phyloP scores from a whole-genome alignment of 2,329 filamentous ascomycete genomes.

The Cercospora janseana region DNA sequence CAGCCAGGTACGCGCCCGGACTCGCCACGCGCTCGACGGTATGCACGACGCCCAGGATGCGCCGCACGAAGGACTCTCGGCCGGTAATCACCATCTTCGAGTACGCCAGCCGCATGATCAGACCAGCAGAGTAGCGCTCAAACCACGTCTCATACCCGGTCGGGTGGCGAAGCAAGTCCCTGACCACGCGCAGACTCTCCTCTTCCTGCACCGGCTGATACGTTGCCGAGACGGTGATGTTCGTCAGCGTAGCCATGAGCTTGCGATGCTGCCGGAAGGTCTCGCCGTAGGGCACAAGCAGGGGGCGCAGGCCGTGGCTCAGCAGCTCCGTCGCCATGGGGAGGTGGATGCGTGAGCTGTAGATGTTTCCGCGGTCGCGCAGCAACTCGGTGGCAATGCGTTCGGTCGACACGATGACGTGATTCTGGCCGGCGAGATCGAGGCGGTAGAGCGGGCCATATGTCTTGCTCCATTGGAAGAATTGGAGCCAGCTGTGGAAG shows the following conservation, averaged over 20 bases:
- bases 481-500: constrained; percentile 44
- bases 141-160: constrained; percentile 41
- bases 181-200: constrained; percentile 2
- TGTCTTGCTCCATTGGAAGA: constrained; percentile 40
- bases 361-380: constrained; percentile 42
- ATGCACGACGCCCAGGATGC: constrained; percentile 38
- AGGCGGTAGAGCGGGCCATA: constrained; percentile 47
- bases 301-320: constrained; percentile 19
- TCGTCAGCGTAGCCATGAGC: constrained; percentile 38
- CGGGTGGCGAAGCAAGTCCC: constrained; percentile 26
- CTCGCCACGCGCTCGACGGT: constrained; percentile 40
- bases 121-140: constrained; percentile 43
- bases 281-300: constrained; percentile 18
- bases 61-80: constrained; percentile 35
- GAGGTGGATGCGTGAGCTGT: constrained; percentile 40
- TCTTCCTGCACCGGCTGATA: constrained; percentile 37
- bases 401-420: constrained; percentile 43
- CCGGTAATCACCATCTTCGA: constrained; percentile 39
- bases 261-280: constrained; percentile 38
- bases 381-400: constrained; percentile 46
- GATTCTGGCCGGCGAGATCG: constrained; percentile 43
- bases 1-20: constrained; percentile 41
- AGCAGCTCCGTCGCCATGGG: constrained; percentile 41
- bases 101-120: constrained; percentile 45
- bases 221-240: constrained; percentile 32